phyloP scores from a whole-genome alignment of 805 yeast genomes.

The Saccharomycopsis olivae region DNA sequence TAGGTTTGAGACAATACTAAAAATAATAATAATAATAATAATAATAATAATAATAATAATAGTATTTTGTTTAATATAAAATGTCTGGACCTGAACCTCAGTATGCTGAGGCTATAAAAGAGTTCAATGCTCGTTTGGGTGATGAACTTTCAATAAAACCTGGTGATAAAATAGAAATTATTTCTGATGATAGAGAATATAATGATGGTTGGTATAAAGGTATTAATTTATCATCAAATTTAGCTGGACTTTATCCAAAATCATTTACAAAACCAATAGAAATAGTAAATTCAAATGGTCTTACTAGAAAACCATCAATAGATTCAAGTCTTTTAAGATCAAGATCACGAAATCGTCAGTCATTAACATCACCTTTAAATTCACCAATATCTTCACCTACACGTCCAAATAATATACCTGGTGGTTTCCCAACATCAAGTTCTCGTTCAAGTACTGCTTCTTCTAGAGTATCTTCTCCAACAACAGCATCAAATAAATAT shows the following conservation, averaged over 20 bases:
- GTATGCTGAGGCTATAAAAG: constrained; percentile 53
- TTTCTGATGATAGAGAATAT: constrained; percentile 87
- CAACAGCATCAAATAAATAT: neutral
- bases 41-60: no score
- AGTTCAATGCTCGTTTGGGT: constrained; percentile 75
- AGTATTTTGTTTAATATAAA: no score
- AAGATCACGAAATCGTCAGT: constrained; percentile 43
- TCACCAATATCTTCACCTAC: constrained; percentile 10
- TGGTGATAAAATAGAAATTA: constrained; percentile 81
- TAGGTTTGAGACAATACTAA: no score
- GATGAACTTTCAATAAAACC: constrained; percentile 75
- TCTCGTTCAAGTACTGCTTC: neutral
- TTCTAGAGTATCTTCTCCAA: constrained; percentile 7
- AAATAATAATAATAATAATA: no score
- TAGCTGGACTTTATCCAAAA: constrained; percentile 85
- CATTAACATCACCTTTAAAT: constrained; percentile 16
- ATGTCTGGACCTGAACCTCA: constrained; percentile 2
- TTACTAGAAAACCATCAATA: constrained; percentile 3
- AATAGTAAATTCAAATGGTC: constrained; percentile 1
- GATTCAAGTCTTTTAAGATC: constrained; percentile 38
- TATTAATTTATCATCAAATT: constrained; percentile 55
- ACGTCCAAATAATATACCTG: neutral
- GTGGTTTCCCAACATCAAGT: neutral
- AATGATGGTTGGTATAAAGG: constrained; percentile 98
- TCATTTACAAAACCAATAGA: constrained; percentile 58